Percentiles rank a stretch among this genome's conserved stretches.
These are phyloP conservation scores for Yarrowia sp. DNA, from an alignment of 805 yeast genomes.

Conservation along the genomic window DNA sequence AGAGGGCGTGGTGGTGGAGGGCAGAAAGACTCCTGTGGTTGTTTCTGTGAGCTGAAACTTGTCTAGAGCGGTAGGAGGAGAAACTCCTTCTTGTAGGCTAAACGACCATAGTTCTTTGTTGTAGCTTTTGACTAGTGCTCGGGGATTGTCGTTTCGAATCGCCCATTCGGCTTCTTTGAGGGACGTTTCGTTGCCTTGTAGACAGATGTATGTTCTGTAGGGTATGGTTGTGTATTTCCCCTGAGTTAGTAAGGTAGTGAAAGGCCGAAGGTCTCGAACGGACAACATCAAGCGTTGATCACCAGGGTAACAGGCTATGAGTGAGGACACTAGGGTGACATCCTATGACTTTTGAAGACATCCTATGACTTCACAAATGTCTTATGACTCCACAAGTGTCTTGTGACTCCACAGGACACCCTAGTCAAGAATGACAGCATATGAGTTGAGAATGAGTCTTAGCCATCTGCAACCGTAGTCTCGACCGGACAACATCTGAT, in stretches of 20 bases:
- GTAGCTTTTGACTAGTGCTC: slow-evolving; percentile 42
- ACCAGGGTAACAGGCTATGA: too few species aligned
- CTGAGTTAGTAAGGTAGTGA: neutral
- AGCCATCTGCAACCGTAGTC: too few species aligned
- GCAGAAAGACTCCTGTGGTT: slow-evolving; percentile 46
- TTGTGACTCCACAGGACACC: too few species aligned
- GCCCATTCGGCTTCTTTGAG: slow-evolving; percentile 46
- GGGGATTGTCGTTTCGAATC: slow-evolving; percentile 42
- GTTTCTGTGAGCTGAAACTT: slow-evolving; percentile 44
- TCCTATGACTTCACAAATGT: too few species aligned
- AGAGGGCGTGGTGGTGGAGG: slow-evolving; percentile 43
- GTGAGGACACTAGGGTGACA: too few species aligned
- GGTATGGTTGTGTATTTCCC: slow-evolving; percentile 32
- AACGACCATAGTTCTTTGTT: slow-evolving; percentile 48
- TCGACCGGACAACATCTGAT: too few species aligned
- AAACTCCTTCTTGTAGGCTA: slow-evolving; percentile 39
- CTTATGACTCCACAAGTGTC: too few species aligned
- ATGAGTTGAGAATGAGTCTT: too few species aligned
- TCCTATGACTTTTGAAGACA: too few species aligned
- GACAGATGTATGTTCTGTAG: slow-evolving; percentile 28
- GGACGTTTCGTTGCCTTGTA: slow-evolving; percentile 25
- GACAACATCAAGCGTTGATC: neutral
- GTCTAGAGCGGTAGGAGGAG: slow-evolving; percentile 42
- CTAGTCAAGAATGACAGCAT: too few species aligned
- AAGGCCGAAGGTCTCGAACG: neutral